phyloP scores from a whole-genome alignment of 352 stramenopile species.

The Globisporangium viniferum region DNA sequence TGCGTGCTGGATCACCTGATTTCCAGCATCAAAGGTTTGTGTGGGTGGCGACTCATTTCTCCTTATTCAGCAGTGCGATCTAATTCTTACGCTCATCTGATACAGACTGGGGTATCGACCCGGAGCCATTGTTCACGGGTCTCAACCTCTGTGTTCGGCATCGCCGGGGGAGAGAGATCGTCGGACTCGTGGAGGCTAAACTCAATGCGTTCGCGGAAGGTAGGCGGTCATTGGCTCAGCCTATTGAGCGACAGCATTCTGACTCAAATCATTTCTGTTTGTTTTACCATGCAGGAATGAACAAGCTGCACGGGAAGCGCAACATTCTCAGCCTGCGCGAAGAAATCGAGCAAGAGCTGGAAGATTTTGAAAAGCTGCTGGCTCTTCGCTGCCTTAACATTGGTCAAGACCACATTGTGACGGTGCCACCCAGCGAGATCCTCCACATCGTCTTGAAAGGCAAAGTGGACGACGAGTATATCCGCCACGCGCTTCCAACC shows the following conservation, averaged over 20 bases:
- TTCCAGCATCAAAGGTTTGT: slow-evolving; percentile 52
- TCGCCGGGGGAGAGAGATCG: slow-evolving; percentile 37
- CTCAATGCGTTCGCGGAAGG: slow-evolving; percentile 52
- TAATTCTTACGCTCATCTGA: background rate
- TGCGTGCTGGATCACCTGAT: slow-evolving; percentile 53
- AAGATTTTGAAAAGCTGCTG: slow-evolving; percentile 62
- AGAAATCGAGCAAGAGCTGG: slow-evolving; percentile 67
- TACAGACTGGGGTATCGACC: slow-evolving; percentile 65
- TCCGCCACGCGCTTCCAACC: slow-evolving; percentile 51
- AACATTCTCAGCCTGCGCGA: slow-evolving; percentile 50
- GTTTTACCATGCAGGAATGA: slow-evolving; percentile 31
- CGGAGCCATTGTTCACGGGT: slow-evolving; percentile 57
- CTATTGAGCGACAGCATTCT: slow-evolving; percentile 12
- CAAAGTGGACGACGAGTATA: slow-evolving; percentile 50
- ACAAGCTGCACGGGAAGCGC: slow-evolving; percentile 47
- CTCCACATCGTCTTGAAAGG: slow-evolving; percentile 56
- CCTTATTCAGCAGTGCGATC: background rate
- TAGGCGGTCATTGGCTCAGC: background rate
- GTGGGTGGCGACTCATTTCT: background rate
- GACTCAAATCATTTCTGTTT: background rate
- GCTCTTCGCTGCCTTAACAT: slow-evolving; percentile 63
- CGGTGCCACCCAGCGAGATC: slow-evolving; percentile 48
- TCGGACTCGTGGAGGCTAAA: slow-evolving; percentile 37
- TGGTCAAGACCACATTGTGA: slow-evolving; percentile 33
- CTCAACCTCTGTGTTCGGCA: slow-evolving; percentile 62